Base-by-base conservation (phyloP, 1,139 yeast species). In the Yamadazyma dendronema region DNA sequence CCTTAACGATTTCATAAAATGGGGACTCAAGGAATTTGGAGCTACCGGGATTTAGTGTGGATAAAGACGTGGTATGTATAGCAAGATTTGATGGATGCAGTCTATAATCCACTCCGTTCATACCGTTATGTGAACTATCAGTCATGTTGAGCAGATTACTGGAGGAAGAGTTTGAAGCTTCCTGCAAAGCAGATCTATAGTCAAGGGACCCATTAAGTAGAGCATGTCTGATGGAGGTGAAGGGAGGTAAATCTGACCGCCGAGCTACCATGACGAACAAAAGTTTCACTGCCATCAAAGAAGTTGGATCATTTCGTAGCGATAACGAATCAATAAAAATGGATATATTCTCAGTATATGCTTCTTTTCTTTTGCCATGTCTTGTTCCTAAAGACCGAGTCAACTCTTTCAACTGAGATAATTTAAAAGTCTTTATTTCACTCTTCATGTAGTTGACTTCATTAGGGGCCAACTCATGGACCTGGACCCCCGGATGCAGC, bases 1-100 rank as follows among this genome's bases (percentile, higher is more conserved):
- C 51, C 34, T 73, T 56, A 35, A 65, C 65, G 26, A 77, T 54
- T 9, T 53, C 56, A 51, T 68, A 81, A 53, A 81, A 81, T 2
- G 83, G 83, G 31, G 73, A 70, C 9, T 19, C 22, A 19, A 28
- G 62, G 69, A 33, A 19, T 19, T 9, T n/a, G n/a, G n/a, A n/a
- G n/a, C n/a, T n/a, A n/a, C n/a, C n/a, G n/a, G n/a, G n/a, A n/a
- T n/a, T n/a, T n/a, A n/a, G n/a, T n/a, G n/a, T n/a, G n/a, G n/a
- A n/a, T n/a, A n/a, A n/a, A n/a, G n/a, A n/a, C n/a, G n/a, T n/a
- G n/a, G n/a, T n/a, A n/a, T n/a, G n/a, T n/a, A n/a, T n/a, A n/a
- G n/a, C n/a, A n/a, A 19, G 22, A 9, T 19, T 19, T 7, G 22
- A 19, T 19, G 22, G 22, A 19, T 19, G 22, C 9, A 7, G 22